These are phyloP conservation scores for Phyllosticta ampelicida DNA, from an alignment of 2,329 filamentous ascomycete genomes.

Conservation along the genomic window DNA sequence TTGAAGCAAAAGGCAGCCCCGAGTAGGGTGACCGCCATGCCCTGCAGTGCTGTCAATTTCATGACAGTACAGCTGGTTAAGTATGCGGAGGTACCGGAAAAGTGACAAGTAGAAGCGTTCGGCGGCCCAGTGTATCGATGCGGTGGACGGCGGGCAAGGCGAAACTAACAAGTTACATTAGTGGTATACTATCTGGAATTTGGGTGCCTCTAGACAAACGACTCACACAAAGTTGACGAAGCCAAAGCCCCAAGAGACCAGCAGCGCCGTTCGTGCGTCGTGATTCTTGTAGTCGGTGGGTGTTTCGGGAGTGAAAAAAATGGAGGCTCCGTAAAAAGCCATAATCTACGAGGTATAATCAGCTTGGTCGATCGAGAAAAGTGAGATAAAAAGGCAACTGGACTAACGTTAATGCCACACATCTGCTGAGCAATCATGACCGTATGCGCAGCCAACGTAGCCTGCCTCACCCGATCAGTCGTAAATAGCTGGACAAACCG, in stretches of 20 bases:
- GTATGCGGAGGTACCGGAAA: constrained; percentile 23
- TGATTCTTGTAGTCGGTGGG: constrained; percentile 22
- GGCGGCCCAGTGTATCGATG: constrained; percentile 32
- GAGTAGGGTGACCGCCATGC: constrained; percentile 40
- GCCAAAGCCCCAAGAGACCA: constrained; percentile 35
- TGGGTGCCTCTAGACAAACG: not conserved
- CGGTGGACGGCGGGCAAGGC: constrained; percentile 36
- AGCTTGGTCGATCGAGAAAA: constrained; percentile 18
- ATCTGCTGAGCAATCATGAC: constrained; percentile 25
- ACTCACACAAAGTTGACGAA: constrained; percentile 31
- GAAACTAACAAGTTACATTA: constrained; percentile 18
- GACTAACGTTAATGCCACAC: constrained; percentile 21
- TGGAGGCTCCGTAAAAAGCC: not conserved
- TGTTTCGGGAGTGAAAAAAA: not conserved
- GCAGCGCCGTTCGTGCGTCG: constrained; percentile 17
- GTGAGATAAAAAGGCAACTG: constrained; percentile 16
- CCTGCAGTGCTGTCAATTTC: not conserved
- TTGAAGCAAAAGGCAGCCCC: constrained; percentile 35
- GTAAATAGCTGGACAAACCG: constrained; percentile 14
- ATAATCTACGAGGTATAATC: constrained; percentile 8
- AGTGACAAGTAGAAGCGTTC: constrained; percentile 34
- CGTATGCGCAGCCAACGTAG: constrained; percentile 17
- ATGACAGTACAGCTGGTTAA: no score
- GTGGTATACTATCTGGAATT: no score
- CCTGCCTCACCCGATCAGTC: constrained; percentile 19